Conservation (phyloP, 2,329 filamentous ascomycete species). For the Aureobasidium sp. region DNA sequence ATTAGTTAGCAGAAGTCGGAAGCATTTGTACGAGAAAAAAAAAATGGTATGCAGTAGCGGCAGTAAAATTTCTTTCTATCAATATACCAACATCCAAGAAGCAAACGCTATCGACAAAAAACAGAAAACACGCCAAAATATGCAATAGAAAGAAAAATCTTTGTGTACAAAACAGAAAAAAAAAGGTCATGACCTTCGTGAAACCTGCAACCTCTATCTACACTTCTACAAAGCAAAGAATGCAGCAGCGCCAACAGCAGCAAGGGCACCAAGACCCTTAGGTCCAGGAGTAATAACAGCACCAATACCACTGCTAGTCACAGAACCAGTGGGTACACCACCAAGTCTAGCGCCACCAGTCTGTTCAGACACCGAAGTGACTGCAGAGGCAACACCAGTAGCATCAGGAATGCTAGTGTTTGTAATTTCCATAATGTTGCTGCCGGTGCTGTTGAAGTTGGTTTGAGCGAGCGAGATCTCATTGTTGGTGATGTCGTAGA, state of each 20-base stretch:
- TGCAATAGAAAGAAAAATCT: too few relatives aligned
- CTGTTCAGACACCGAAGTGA: slow-evolving; percentile 37
- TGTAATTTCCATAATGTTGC: slow-evolving; percentile 47
- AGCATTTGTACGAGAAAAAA: too few relatives aligned
- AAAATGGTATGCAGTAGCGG: too few relatives aligned
- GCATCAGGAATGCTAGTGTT: slow-evolving; percentile 44
- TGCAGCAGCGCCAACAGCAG: slow-evolving; percentile 22
- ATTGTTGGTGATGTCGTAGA: slow-evolving; percentile 53
- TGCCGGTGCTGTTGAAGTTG: slow-evolving; percentile 47
- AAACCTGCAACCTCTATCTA: background rate
- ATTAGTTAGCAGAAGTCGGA: too few relatives aligned
- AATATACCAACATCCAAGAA: too few relatives aligned
- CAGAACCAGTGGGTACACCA: slow-evolving; percentile 7
- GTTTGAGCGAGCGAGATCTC: slow-evolving; percentile 54
- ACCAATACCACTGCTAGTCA: slow-evolving; percentile 8
- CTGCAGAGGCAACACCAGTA: slow-evolving; percentile 41
- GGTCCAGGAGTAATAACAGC: slow-evolving; percentile 20
- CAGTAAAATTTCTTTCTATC: too few relatives aligned
- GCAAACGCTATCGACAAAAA: too few relatives aligned
- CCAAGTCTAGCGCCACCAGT: slow-evolving; percentile 36
- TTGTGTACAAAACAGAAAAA: background rate
- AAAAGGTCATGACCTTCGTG: background rate
- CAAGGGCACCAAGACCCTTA: slow-evolving; percentile 20
- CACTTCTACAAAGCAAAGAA: slow-evolving; percentile 19
- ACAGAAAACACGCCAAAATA: too few relatives aligned